Base-by-base conservation (phyloP, 1,139 yeast genomes). In the Yamadazyma jaroonii region DNA sequence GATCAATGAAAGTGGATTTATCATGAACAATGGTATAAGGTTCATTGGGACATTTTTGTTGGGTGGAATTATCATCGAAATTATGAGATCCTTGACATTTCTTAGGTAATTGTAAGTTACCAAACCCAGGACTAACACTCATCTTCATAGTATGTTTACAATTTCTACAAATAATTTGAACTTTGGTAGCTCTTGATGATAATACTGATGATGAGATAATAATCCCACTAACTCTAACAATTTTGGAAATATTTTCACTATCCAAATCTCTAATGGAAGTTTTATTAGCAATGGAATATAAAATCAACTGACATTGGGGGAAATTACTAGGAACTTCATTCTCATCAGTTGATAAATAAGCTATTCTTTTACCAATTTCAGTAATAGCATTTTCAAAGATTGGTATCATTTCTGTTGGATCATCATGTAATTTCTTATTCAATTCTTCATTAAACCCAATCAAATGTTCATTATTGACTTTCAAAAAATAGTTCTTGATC, bases 1-100 rank as follows among this genome's bases (percentile, higher is more conserved):
- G 97, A 61, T 94, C 98, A 40, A 92, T 84, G 57, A 90, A 94
- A 12, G 78, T 71, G 1, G 97, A 89, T 56, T 88, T 86, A 57
- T 92, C 97, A 59, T 92, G 98, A 29, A 88, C 92, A 44, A 94
- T 85, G 27, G 87, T 79, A 53, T 89, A 94, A 1, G 99, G 98
- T 51, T 92, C 96, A 13, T 82, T 76, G 3, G 95, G 95, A 63
- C 97, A 89, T 47, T 78, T 76, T 37, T 79, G 81, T 46, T 72
- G 75, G 33, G 78, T 73, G 12, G 76, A 63, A 24, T 56, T 49
- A 43, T 63, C 72, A 37, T 64, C 72, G 38, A 64, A 54, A 46
- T 68, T 62, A 41, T 79, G 84, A 37, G 79, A 76, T 6, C 84
- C 84, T 40, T 72, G 77, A 62, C 99, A 94, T 31, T 64, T 64